Base-by-base conservation (phyloP, 2,329 filamentous ascomycete genomes). In the Rhytidhysteron rufulum region DNA sequence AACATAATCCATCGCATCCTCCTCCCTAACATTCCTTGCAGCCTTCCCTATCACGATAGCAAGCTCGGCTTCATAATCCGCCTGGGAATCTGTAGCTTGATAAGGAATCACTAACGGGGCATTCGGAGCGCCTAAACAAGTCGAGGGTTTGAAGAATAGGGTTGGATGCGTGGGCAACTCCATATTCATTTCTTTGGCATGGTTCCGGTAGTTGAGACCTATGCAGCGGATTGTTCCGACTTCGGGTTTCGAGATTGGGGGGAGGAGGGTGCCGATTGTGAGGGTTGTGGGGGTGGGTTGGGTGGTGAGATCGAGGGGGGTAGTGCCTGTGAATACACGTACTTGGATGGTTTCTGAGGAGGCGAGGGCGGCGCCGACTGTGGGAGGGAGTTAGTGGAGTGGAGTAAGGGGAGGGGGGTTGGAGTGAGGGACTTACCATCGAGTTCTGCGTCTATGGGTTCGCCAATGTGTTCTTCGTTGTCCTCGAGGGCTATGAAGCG, bases 1-100 rank as follows among this genome's bases (percentile, higher is more conserved):
- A 3, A 79, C 59, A 40, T 75, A 73, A 0, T 59, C 52, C 3
- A 72, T 47, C 0, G 73, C 73, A 1, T 71, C 52, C 0, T 60
- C 57, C 15, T 56, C 42, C 1, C 57, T 32, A 2, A 77, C 64
- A 34, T 77, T 59, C 45, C 73, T 75, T 13, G 69, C 73, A 2
- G 67, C 62, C 40, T 70, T 72, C 2, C 70, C 70, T 7, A 77
- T 71, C 0, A 79, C 63, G 1, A 80, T 3, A 4, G 37, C 34
- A n/a, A 43, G 31, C 22, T 45, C 36, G 17, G 39, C 35, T 24
- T 45, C 43, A 17, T 45, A 37, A 32, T 48, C 35, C 20, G 17
- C 13, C 16, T 57, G 15, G 21, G 39, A 11, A 33, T 32, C 13
- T 27, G 24, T 11, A 20, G 18, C 20, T 20, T 27, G 21, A 24